Base-by-base conservation (phyloP, 2,329 filamentous ascomycete genomes). In the Magnaporthiopsis rhizophila region DNA sequence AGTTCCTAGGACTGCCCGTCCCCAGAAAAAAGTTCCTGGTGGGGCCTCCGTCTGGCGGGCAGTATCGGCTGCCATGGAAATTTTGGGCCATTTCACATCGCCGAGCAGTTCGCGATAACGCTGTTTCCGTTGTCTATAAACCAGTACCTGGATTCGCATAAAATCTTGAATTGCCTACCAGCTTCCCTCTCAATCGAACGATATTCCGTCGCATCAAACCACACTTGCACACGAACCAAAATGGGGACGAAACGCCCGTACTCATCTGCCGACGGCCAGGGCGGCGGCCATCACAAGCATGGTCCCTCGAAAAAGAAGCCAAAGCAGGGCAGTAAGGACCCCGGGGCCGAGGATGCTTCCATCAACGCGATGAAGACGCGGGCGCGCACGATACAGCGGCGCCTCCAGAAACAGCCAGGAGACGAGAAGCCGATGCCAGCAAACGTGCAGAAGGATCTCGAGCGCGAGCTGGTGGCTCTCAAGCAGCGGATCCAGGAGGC, bases 391-490 rank as follows among this genome's bases (percentile, higher is more conserved):
- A 85, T 93, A 64, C 84, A 86, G 70, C 82, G 91, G 62, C 81
- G 87, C 12, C 80, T 94, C 45, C 81, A 83, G 66, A 81, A 83
- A 15, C 45, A n/a, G n/a, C 7, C 21, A 11, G 21, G n/a, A 24
- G 45, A 24, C 21, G 65, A 70, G 24, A 77, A 84, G 62, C 82
- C 86, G 63, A 80, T 93, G 62, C 88, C 90, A 0, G 88, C 88
- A 36, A 83, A 88, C 70, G 82, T 89, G 12, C 81, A 86, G 65
- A 80, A 86, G 58, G 88, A 91, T 32, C 82, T 90, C 66, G 88
- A 93, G 75, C 83, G 89, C 64, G 90, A 92, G 72, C 77, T 94
- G 67, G 83, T 82, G 60, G 82, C 87, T 5, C 88, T 87, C 70
- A 82, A 86, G 74, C 80, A 84, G 67, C 88, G 90, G 70, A 79